Percentiles rank a stretch among this genome's conserved stretches.
Evolutionary conservation across 176 grass and related monocot species (phyloP).

Genomic region (Leersia perrieri): DNA sequence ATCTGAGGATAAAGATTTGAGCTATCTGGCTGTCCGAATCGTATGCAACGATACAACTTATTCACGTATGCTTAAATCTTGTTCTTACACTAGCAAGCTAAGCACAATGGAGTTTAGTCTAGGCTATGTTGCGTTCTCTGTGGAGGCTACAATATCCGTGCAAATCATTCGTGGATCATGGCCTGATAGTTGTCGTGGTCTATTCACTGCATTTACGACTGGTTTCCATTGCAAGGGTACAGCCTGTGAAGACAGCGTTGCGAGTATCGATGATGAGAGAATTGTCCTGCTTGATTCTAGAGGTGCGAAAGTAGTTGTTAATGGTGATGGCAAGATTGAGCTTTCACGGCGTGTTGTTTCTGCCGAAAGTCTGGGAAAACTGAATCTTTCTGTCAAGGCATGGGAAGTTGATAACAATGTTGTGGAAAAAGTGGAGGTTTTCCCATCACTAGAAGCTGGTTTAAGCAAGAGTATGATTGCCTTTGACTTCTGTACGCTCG

Average conservation of each 20-base stretch:
- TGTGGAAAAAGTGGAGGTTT: background rate
- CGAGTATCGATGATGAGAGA: too few relatives aligned
- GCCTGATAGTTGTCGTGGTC: background rate
- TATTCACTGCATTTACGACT: background rate
- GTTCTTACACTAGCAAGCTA: constrained; percentile 15
- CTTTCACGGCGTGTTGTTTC: background rate
- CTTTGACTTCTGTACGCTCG: background rate
- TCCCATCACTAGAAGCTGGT: background rate
- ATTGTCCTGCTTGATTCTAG: too few relatives aligned
- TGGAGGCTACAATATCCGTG: constrained; percentile 10
- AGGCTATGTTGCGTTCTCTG: background rate
- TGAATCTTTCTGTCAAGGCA: background rate
- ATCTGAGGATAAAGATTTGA: background rate
- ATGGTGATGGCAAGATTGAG: background rate
- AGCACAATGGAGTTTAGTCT: constrained; percentile 12
- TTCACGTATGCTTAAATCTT: background rate
- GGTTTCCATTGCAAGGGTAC: background rate
- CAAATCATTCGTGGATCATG: background rate
- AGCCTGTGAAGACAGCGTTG: too few relatives aligned
- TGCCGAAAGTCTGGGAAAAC: background rate
- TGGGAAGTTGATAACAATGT: too few relatives aligned
- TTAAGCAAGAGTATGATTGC: background rate
- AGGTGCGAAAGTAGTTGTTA: background rate
- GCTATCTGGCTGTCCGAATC: background rate
- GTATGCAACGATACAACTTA: background rate